Evolutionary conservation across 257 asterid genomes (phyloP), one percentile per base, ranked within the genome.

Genomic region (Ilex asprella): DNA sequence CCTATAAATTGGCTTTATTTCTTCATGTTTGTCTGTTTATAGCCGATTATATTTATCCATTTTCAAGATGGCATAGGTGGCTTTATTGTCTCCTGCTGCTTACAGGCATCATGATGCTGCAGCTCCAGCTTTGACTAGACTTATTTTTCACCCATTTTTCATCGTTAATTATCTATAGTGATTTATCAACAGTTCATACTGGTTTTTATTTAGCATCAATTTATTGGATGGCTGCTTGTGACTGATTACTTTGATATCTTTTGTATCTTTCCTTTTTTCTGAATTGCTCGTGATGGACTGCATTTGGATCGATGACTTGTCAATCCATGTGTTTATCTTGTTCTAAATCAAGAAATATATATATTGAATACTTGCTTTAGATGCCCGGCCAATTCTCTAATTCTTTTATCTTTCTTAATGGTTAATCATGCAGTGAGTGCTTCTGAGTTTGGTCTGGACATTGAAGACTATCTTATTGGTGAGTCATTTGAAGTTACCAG

Each of bases 381-480:
- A 35, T 35, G 0, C 52, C 15, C 13, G 10, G 14, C 11, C 31
- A 65, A 54, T 41, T 8, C 57, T 54, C 39, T 62, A 13, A 56
- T 65, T 75, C 54, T 64, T 74, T 50, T 44, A 15, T 21, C 62
- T 8, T 54, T 68, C 7, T 31, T 53, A 32, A 12, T 55, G 52
- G 10, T 46, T 12, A n/a, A 53, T 60, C 60, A 52, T 64, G 55
- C 91, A 93, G 99, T 93, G 64, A 81, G 78, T 31, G 58, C 94
- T 16, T 67, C 80, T 29, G 95, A 89, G 57, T 85, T 89, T 74
- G 94, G 94, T 52, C 95, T 93, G 10, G 99, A 93, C 75, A 61
- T 81, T 60, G 99, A 93, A 72, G 97, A 93, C 75, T 93, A 87
- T 76, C 95, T 93, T 56, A 60, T 73, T 31, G 99, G 99, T 87